Evolutionary conservation across 2,329 filamentous ascomycete species (phyloP).

Genomic region (Colletotrichum spaethianum): DNA sequence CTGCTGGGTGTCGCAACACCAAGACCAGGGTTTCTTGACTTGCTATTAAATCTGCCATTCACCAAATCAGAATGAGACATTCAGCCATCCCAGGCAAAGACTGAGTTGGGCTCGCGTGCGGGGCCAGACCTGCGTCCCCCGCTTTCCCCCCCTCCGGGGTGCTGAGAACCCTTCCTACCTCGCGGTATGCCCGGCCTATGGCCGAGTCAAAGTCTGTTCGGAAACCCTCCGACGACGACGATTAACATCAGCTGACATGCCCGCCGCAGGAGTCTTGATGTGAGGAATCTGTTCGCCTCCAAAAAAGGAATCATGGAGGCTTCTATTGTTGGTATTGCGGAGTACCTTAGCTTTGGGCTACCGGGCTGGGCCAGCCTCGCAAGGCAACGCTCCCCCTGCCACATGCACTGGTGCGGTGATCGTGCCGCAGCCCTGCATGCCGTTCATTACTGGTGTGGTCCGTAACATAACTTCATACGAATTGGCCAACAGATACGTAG

Average conservation of each 20-base stretch:
- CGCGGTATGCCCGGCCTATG: constrained; percentile 23
- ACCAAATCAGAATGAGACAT: constrained; percentile 1
- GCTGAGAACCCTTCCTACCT: background rate
- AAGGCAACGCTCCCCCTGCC: constrained; percentile 36
- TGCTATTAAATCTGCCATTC: background rate
- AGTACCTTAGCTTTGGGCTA: constrained; percentile 25
- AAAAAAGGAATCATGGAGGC: constrained; percentile 7
- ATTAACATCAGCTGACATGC: background rate
- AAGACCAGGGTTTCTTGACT: constrained; percentile 17
- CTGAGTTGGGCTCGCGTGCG: constrained; percentile 26
- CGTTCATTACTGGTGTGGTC: constrained; percentile 13
- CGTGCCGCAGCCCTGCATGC: constrained; percentile 29
- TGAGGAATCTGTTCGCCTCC: constrained; percentile 8
- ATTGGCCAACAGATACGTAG: background rate
- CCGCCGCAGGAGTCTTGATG: constrained; percentile 21
- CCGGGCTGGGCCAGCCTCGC: constrained; percentile 30
- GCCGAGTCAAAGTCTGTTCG: constrained; percentile 25
- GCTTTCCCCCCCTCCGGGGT: too few relatives aligned
- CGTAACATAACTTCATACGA: constrained; percentile 14
- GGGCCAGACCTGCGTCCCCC: constrained; percentile 14
- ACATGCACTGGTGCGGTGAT: constrained; percentile 8
- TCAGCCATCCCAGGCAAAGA: background rate
- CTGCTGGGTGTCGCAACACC: constrained; percentile 16
- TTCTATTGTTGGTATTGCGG: constrained; percentile 40
- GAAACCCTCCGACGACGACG: constrained; percentile 16